Percentiles rank a stretch among this genome's conserved stretches.
Evolutionary conservation across 345 rosid genomes (phyloP).

Genomic region (Aethionema arabicum): DNA sequence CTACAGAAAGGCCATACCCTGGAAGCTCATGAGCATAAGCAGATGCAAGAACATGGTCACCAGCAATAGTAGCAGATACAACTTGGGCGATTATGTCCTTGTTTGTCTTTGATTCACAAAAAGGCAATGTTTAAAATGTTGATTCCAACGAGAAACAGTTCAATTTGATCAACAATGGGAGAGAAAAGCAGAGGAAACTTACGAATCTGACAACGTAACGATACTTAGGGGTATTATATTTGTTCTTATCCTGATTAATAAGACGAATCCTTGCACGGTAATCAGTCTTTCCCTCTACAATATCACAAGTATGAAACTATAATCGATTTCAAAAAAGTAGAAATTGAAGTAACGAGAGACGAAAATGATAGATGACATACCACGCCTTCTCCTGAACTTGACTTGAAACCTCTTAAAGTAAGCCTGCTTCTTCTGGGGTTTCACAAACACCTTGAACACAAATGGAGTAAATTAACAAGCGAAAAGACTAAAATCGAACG

Average conservation of each 20-base stretch:
- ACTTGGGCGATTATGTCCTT: slow-evolving; percentile 65
- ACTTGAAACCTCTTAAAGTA: slow-evolving; percentile 80
- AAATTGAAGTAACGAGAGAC: too few species aligned
- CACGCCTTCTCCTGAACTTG: slow-evolving; percentile 71
- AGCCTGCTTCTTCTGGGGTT: slow-evolving; percentile 57
- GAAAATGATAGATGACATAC: slow-evolving; percentile 30
- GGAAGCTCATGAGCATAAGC: slow-evolving; percentile 5
- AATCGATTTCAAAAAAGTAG: too few species aligned
- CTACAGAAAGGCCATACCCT: not conserved
- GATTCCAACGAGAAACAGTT: not conserved
- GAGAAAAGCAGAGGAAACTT: not conserved
- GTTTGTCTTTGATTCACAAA: slow-evolving; percentile 48
- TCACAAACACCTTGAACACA: slow-evolving; percentile 50
- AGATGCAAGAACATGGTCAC: slow-evolving; percentile 1
- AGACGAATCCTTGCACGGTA: slow-evolving; percentile 74
- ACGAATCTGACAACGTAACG: slow-evolving; percentile 71
- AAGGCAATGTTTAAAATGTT: slow-evolving; percentile 24
- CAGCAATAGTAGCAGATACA: slow-evolving; percentile 11
- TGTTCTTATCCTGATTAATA: slow-evolving; percentile 75
- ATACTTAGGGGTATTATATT: slow-evolving; percentile 76
- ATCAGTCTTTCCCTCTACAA: slow-evolving; percentile 71
- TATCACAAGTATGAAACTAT: too few species aligned
- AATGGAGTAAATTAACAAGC: not conserved
- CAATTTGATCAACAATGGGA: not conserved
- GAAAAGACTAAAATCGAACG: not conserved